Percentiles rank a stretch among this genome's conserved stretches.
phyloP scores from a whole-genome alignment of 2,329 filamentous ascomycete species.

The Zymoseptoria tritici region DNA sequence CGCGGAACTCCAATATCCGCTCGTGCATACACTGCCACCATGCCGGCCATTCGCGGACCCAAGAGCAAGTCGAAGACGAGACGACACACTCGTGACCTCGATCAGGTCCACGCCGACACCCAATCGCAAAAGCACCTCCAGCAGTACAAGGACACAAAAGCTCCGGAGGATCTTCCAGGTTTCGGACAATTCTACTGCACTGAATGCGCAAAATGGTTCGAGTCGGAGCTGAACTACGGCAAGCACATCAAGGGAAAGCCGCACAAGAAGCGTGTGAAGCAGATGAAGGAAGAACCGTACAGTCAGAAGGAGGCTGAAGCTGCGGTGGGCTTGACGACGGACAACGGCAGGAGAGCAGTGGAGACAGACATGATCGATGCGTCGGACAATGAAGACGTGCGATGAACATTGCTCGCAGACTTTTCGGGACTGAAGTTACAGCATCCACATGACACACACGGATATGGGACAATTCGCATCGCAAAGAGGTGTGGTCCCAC shows the following conservation, averaged over 20 bases:
- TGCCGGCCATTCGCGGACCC: conserved; percentile 45
- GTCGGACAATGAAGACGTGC: conserved; percentile 12
- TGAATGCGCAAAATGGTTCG: conserved; percentile 95
- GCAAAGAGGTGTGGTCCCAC: no score
- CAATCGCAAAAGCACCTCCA: conserved; percentile 70
- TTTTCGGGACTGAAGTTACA: background rate
- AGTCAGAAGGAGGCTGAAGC: conserved; percentile 80
- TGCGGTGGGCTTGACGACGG: conserved; percentile 62
- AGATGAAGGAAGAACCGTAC: conserved; percentile 77
- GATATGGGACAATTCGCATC: no score
- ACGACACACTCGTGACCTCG: conserved; percentile 64
- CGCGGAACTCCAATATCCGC: background rate
- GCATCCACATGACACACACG: no score
- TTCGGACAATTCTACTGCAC: conserved; percentile 81
- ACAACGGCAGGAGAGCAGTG: conserved; percentile 49
- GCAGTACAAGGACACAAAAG: conserved; percentile 70
- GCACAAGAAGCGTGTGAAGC: conserved; percentile 84
- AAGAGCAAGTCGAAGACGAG: conserved; percentile 44
- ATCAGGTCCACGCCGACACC: conserved; percentile 83
- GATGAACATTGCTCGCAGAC: conserved; percentile 5
- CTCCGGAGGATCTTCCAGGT: conserved; percentile 77
- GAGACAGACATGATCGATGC: conserved; percentile 26
- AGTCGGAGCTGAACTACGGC: conserved; percentile 68
- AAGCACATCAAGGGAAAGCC: conserved; percentile 80
- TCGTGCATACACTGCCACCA: conserved; percentile 19